A percentile compares a stretch with the other conserved stretches of the same genome.
Evolutionary conservation across 129 eudicot genomes (phyloP).

Genomic region (Lonicera japonica): DNA sequence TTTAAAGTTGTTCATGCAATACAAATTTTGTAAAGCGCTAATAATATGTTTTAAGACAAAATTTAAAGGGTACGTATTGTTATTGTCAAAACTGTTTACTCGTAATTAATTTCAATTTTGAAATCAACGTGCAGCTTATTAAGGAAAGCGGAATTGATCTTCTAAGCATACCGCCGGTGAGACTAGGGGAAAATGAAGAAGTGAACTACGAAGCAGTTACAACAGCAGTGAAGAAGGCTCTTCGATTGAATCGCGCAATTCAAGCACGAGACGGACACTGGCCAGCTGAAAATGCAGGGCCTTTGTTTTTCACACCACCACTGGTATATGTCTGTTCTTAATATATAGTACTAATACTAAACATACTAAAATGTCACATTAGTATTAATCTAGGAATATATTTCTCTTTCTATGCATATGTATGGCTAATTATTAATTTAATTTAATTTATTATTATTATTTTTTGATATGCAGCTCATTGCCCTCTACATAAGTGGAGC

Average conservation of each 20-base stretch:
- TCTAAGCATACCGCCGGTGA: slow-evolving; percentile 35
- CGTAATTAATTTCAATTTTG: too few relatives aligned
- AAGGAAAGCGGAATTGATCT: slow-evolving; percentile 54
- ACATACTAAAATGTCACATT: too few relatives aligned
- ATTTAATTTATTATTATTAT: too few relatives aligned
- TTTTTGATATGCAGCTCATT: background rate
- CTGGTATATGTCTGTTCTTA: slow-evolving; percentile 23
- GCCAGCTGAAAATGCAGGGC: slow-evolving; percentile 70
- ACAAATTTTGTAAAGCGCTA: too few relatives aligned
- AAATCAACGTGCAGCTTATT: slow-evolving; percentile 47
- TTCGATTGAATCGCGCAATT: slow-evolving; percentile 39
- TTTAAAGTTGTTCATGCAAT: too few relatives aligned
- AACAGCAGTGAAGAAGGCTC: slow-evolving; percentile 40
- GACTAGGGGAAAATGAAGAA: slow-evolving; percentile 36
- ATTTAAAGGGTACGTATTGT: too few relatives aligned
- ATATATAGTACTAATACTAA: too few relatives aligned
- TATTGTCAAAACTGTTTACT: too few relatives aligned
- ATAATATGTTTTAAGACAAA: too few relatives aligned
- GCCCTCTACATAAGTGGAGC: slow-evolving; percentile 1
- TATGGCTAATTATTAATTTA: too few relatives aligned
- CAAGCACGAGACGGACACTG: slow-evolving; percentile 76
- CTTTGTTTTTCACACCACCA: slow-evolving; percentile 56
- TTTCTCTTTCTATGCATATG: too few relatives aligned
- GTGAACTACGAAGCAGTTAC: slow-evolving; percentile 43
- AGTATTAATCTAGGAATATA: too few relatives aligned